Percentiles rank a stretch among this genome's conserved stretches.
phyloP scores from a whole-genome alignment of 371 early-diverging fungal species.

The Actinomucor elegans region DNA sequence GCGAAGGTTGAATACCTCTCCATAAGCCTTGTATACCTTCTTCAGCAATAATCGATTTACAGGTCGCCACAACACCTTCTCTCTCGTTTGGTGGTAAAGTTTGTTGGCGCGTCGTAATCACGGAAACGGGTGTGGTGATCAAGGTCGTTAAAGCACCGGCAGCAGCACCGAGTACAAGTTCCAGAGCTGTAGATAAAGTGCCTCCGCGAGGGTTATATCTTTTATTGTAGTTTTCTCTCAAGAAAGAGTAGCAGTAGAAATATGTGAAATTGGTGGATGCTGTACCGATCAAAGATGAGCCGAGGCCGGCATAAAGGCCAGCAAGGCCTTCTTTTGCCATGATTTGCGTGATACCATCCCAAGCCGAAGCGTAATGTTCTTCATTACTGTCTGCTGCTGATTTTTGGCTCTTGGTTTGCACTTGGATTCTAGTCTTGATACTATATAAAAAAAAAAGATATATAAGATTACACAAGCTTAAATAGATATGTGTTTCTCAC shows the following conservation, averaged over 20 bases:
- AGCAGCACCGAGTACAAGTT: slow-evolving; percentile 86
- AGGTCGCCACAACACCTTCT: slow-evolving; percentile 55
- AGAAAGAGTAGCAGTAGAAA: slow-evolving; percentile 89
- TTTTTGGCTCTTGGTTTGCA: slow-evolving; percentile 62
- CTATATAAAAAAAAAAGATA: slow-evolving; percentile 38
- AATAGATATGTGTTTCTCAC: slow-evolving; percentile 49
- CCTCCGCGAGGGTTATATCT: slow-evolving; percentile 28
- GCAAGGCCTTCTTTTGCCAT: slow-evolving; percentile 79
- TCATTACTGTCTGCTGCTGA: slow-evolving; percentile 27
- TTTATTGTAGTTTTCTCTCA: slow-evolving; percentile 65
- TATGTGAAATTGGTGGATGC: slow-evolving; percentile 91
- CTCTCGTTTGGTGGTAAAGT: slow-evolving; percentile 60
- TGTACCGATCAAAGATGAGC: slow-evolving; percentile 85
- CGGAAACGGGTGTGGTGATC: slow-evolving; percentile 89
- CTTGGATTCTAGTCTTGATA: slow-evolving; percentile 92
- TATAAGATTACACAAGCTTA: not conserved
- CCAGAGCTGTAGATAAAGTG: slow-evolving; percentile 64
- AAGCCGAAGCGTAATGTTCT: slow-evolving; percentile 63
- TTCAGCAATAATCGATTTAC: slow-evolving; percentile 68
- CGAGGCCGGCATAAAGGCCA: slow-evolving; percentile 93
- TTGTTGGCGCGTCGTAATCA: slow-evolving; percentile 86
- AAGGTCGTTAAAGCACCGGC: slow-evolving; percentile 92
- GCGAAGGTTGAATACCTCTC: slow-evolving; percentile 87
- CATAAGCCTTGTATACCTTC: slow-evolving; percentile 88
- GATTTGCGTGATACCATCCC: slow-evolving; percentile 84